Evolutionary conservation across 805 yeast species (phyloP), one percentile per base, ranked within the genome.

Genomic region (Isabelozyma rhagii): DNA sequence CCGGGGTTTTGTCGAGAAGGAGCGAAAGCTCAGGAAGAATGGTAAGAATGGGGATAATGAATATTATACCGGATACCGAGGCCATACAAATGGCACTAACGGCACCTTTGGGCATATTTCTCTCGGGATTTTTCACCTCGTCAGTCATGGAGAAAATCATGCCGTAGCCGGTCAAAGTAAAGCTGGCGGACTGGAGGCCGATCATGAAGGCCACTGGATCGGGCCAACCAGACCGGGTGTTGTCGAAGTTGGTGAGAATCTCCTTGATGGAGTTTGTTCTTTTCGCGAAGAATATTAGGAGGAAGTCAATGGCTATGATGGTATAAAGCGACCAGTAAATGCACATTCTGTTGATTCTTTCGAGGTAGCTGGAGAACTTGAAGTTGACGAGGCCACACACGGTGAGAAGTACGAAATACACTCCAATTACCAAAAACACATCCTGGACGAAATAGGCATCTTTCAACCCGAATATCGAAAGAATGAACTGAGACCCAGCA

Each of bases 81-180:
- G 93, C 80, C 43, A 87, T 74, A 41, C 81, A 47, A 13, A 87
- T 87, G 2, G 94, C 81, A 45, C 78, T 72, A 1, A 86, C 66
- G 61, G 89, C 81, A 5, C 94, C 94, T 55, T 79, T 78, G 13
- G 96, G 91, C 58, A 89, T 84, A 46, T 82, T 84, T 49, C 71
- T 78, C 61, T 89, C 94, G 0, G 96, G 93, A 18, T 73, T 73
- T 53, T 83, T 79, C 13, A 89, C 94, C 66, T 89, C 96, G 59
- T 89, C 96, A 44, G 91, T 83, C 74, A 89, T 80, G 5, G 93
- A 84, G 15, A 89, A 87, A 27, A 89, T 72, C 80, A 88, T 83
- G 27, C 93, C 93, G 64, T 86, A 89, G 0, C 94, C 96, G 51
- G 88, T 89, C 60, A 88, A 73, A 18, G 93, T 87, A 66, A 87